Base-by-base conservation (phyloP, 106 monocot genomes). In the Acorus calamus region DNA sequence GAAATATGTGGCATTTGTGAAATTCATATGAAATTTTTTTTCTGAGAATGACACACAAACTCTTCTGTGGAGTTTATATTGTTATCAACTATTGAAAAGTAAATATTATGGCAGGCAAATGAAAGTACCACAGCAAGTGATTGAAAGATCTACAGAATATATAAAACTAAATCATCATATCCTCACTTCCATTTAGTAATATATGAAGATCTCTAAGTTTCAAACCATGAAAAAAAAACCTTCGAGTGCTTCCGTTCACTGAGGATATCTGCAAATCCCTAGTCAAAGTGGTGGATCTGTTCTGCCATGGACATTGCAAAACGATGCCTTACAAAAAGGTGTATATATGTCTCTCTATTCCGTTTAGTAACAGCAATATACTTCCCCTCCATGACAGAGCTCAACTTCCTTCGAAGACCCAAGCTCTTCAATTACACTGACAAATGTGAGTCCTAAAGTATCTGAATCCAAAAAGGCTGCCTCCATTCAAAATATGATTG, bases 401-500 rank as follows among this genome's bases (percentile, higher is more conserved):
- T 92, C 92, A 50, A 84, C 72, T 53, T 72, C 13, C 45, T 44
- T 72, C 10, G 65, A 74, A 58, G 69, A 45, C 6, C 87, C 87
- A 53, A 84, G 57, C 52, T 64, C 66, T 57, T 87, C 84, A 57
- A 76, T 59, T 61, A 81, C 92, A 61, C 80, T 67, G 47, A 67
- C 62, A 65, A 92, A 92, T 49, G 84, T 92, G 54, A 87, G 49
- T 47, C 82, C 84, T 60, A 92, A 66, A 42, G 58, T 71, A 77
- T 92, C 86, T 64, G 81, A 81, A 78, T 90, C 86, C 41, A 90
- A 42, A 64, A 80, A 48, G 0, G 66, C 72, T 46, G 74, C 62
- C 70, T 87, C 87, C 92, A 92, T 87, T 57, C 66, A 87, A 54
- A 49, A 92, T 77, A 47, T 78, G 74, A 70, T 76, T 84, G 67